Percentiles rank a stretch among this genome's conserved stretches.
phyloP scores from a whole-genome alignment of 139 green algal species.

The Picochlorum sp. region DNA sequence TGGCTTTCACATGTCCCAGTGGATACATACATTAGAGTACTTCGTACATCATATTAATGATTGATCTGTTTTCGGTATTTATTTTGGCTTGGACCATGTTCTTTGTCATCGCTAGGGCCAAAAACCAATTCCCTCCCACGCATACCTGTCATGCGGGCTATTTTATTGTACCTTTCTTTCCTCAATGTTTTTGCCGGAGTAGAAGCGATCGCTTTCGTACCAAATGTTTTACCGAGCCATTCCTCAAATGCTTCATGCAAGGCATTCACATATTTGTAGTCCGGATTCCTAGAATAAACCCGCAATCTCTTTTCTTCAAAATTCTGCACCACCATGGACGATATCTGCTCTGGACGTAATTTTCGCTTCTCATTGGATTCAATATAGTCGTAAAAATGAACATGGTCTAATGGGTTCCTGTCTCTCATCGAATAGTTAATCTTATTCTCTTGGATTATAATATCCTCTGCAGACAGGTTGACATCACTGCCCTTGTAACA shows the following conservation, averaged over 20 bases:
- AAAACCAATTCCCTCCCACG: not conserved
- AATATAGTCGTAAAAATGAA: constrained; percentile 54
- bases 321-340: constrained; percentile 21
- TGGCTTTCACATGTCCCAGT: constrained; percentile 89
- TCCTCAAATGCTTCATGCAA: constrained; percentile 34
- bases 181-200: constrained; percentile 3
- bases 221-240: constrained; percentile 22
- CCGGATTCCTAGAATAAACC: constrained; percentile 36
- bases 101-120: constrained; percentile 7
- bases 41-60: not conserved
- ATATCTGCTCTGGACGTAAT: constrained; percentile 34
- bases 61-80: not conserved
- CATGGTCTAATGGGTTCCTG: constrained; percentile 55
- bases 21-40: constrained; percentile 40
- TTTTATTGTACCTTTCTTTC: not conserved
- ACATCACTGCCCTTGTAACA: constrained; percentile 27
- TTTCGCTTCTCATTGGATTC: constrained; percentile 28
- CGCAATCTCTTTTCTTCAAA: constrained; percentile 49
- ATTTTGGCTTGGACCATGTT: constrained; percentile 32
- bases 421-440: constrained; percentile 52
- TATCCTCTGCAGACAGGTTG: constrained; percentile 36
- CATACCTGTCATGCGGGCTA: not conserved
- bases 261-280: constrained; percentile 16
- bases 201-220: constrained; percentile 1
- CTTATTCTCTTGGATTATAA: constrained; percentile 51